A percentile compares a stretch with the other conserved stretches of the same genome.
phyloP scores from a whole-genome alignment of 129 eudicot genomes.

The Flaveria ramosissima region DNA sequence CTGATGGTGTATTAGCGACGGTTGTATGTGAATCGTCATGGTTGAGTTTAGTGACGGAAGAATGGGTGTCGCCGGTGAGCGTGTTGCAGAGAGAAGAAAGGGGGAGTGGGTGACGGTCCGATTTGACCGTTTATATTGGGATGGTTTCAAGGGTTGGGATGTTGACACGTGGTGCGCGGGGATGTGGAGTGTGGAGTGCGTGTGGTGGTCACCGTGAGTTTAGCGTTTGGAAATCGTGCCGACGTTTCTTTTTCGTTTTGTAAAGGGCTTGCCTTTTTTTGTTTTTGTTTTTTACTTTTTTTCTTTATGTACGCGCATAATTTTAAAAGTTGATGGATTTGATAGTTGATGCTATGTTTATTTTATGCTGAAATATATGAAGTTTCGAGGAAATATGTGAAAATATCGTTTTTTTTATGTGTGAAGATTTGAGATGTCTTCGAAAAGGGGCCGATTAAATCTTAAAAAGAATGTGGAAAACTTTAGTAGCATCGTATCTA shows the following conservation, averaged over 20 bases:
- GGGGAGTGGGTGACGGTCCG: background rate
- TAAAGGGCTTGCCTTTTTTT: background rate
- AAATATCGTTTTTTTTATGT: too few relatives aligned
- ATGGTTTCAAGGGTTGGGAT: background rate
- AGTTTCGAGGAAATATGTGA: too few relatives aligned
- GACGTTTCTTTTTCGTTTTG: background rate
- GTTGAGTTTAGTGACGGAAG: background rate
- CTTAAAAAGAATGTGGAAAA: too few relatives aligned
- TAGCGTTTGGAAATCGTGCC: background rate
- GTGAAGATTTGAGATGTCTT: too few relatives aligned
- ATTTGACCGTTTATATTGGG: constrained; percentile 4
- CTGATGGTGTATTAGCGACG: background rate
- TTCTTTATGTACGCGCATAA: background rate
- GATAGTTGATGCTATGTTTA: background rate
- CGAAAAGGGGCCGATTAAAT: too few relatives aligned
- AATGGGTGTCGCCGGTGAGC: background rate
- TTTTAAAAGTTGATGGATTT: too few relatives aligned
- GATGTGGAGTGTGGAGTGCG: background rate
- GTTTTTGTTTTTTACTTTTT: background rate
- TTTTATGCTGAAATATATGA: too few relatives aligned
- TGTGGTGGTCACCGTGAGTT: background rate
- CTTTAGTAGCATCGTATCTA: too few relatives aligned
- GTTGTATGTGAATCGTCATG: too few relatives aligned
- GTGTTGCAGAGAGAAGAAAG: background rate
- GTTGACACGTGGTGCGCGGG: background rate